phyloP scores from a whole-genome alignment of 352 stramenopile genomes.

The Globisporangium paddicum region DNA sequence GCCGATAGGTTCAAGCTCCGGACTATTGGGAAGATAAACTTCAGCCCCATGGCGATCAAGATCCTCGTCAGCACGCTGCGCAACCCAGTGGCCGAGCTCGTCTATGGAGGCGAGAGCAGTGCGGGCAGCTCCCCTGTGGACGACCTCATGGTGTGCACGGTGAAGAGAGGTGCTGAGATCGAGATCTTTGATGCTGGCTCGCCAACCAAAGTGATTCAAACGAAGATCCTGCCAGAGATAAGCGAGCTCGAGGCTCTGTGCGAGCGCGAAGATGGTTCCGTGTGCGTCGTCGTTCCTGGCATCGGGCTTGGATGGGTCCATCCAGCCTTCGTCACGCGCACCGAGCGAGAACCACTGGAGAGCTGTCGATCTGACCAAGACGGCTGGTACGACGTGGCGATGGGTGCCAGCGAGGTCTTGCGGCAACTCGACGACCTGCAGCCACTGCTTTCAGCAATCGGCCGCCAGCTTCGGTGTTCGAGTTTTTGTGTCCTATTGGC shows the following conservation, averaged over 20 bases:
- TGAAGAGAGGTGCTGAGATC: not conserved
- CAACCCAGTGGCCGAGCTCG: not conserved
- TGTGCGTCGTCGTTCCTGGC: constrained; percentile 2
- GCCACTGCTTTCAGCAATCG: not conserved
- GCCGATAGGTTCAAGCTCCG: not conserved
- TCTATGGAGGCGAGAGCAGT: not conserved
- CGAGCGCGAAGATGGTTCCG: not conserved
- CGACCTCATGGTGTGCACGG: not conserved
- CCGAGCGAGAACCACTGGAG: not conserved
- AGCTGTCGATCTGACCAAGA: not conserved
- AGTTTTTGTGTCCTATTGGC: not conserved
- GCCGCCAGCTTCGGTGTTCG: not conserved
- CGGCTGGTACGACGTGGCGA: not conserved
- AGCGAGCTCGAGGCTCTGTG: not conserved
- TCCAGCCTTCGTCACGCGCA: not conserved
- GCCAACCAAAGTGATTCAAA: constrained; percentile 18
- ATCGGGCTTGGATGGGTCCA: not conserved
- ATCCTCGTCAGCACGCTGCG: not conserved
- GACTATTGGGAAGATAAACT: not conserved
- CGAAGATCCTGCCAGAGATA: not conserved
- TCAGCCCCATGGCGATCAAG: not conserved
- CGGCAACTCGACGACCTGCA: not conserved
- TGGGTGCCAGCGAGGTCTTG: not conserved
- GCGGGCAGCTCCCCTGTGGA: not conserved
- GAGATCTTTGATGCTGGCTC: not conserved